Evolutionary conservation across 305 asterid genomes (phyloP), one percentile per base, ranked within the genome.

Genomic region (Coffea humblotiana): DNA sequence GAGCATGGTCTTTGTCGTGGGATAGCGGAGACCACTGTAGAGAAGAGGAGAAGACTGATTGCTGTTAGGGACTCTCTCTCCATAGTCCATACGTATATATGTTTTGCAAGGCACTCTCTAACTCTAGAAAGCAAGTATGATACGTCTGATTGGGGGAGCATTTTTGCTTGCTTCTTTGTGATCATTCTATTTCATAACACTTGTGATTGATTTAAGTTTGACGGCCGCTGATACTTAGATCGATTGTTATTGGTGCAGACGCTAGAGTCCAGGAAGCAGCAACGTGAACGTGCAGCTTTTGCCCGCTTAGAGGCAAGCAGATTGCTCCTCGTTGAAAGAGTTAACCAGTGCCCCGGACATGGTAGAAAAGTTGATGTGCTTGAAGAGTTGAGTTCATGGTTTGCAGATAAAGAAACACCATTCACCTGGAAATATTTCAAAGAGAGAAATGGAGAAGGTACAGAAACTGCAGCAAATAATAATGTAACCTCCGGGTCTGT

Each of bases 301-400:
- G 82, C 70, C 13, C 76, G 79, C 29, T 56, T 92, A 79, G 89
- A 89, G 63, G 88, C 87, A 74, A 89, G 89, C 80, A 87, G 86
- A 75, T 72, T 63, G 77, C 18, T 48, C 51, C 80, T 92, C 56
- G 67, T 87, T 8, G 89, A 90, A 43, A 86, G 61, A 63, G 77
- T 85, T 72, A 84, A 76, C 6, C 78, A 80, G 37, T 86, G 74
- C 71, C 72, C 87, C 4, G 78, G 78, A 29, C 81, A 85, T 58
- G 85, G 75, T 19, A 81, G 75, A 8, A 85, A 67, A 77, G 3
- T 47, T 10, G 84, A 71, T 14, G 84, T 90, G 47, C 48, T 90
- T 73, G 86, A 85, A 60, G 92, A 92, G 51, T 76, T 90, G 3
- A 85, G 81, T 37, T 74, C 77, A 16, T 87, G 88, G 81, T 83